Percentiles rank a stretch among this genome's conserved stretches.
Evolutionary conservation across 2,329 filamentous ascomycete species (phyloP).

Genomic region (Colletotrichum lentis): DNA sequence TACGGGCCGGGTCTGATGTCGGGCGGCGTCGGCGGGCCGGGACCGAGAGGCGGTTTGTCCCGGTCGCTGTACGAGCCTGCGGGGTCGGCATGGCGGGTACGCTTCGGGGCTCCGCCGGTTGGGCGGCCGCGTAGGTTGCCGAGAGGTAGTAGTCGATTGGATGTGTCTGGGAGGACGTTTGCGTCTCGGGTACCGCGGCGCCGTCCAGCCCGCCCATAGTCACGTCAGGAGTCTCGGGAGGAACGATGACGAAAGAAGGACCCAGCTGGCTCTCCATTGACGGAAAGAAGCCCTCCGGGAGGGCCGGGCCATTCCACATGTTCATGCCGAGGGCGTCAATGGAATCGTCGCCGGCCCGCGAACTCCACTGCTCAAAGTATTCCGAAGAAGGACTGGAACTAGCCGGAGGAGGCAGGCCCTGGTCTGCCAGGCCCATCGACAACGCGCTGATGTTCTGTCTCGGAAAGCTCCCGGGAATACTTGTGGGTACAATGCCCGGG

Average conservation of each 20-base stretch:
- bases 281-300: neutral
- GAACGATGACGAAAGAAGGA: constrained; percentile 17
- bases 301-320: neutral
- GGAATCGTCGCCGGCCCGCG: neutral
- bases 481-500: neutral
- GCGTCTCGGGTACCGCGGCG: neutral
- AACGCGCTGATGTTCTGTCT: constrained; percentile 12
- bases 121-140: neutral
- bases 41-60: neutral
- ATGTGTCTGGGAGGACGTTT: neutral
- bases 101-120: neutral
- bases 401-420: neutral
- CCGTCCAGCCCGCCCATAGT: neutral
- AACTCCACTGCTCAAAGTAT: constrained; percentile 19
- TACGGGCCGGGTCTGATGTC: constrained; percentile 2
- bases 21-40: neutral
- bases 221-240: constrained; percentile 9
- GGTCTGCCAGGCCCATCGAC: constrained; percentile 9
- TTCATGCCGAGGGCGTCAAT: neutral
- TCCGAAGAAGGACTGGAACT: constrained; percentile 8
- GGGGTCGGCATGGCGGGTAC: neutral
- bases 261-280: neutral
- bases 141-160: constrained; percentile 17
- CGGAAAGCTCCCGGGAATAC: constrained; percentile 9
- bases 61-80: neutral